Percentiles rank a stretch among this genome's conserved stretches.
These are phyloP conservation scores for Iris pallida DNA, from an alignment of 116 monocot genomes.

Conservation along the genomic window DNA sequence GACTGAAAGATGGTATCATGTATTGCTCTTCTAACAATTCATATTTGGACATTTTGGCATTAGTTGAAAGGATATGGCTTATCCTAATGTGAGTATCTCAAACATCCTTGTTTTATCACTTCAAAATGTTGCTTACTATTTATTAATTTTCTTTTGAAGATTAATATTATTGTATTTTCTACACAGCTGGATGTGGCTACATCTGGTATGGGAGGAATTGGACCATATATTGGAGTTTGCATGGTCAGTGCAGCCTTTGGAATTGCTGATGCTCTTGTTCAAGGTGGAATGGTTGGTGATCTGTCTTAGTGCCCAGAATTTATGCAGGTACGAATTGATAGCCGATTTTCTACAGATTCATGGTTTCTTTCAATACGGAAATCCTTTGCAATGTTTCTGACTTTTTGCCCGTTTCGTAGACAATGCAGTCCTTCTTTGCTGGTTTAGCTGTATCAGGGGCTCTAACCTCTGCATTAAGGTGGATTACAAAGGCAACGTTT, in stretches of 20 bases:
- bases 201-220: constrained; percentile 49
- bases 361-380: background rate
- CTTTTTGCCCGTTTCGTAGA: background rate
- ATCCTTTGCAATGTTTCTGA: background rate
- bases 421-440: constrained; percentile 52
- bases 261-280: constrained; percentile 57
- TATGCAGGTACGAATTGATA: constrained; percentile 29
- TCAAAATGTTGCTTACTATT: no score
- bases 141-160: background rate
- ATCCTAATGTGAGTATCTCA: constrained; percentile 36
- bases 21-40: no score
- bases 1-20: no score
- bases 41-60: no score
- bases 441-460: constrained; percentile 61
- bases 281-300: constrained; percentile 68
- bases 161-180: background rate
- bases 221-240: constrained; percentile 50
- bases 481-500: constrained; percentile 67
- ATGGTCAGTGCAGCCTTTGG: constrained; percentile 49
- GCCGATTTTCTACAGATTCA: background rate
- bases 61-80: no score
- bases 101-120: background rate
- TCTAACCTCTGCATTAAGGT: constrained; percentile 55
- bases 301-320: constrained; percentile 60
- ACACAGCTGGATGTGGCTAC: constrained; percentile 60